Percentiles rank a stretch among this genome's conserved stretches.
Evolutionary conservation across 208 protist species (phyloP).

Genomic region (Entamoeba moshkovskii): DNA sequence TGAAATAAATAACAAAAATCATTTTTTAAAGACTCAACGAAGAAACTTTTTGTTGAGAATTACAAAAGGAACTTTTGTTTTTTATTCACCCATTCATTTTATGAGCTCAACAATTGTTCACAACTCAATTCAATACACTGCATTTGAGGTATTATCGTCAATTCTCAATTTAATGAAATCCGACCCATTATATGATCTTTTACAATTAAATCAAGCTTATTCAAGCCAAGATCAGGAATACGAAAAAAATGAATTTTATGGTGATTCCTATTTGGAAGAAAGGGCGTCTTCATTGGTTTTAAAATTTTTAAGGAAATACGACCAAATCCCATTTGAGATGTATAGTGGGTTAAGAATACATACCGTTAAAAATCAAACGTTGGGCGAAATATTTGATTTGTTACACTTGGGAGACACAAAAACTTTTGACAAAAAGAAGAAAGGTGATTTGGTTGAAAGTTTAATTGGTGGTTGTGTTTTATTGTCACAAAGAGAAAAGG

Average conservation of each 20-base stretch:
- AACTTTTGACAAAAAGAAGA: not conserved
- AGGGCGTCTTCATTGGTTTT: not conserved
- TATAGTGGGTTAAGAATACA: not conserved
- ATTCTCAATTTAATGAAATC: not conserved
- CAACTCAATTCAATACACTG: not conserved
- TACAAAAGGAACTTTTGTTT: not conserved
- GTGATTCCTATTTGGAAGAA: not conserved
- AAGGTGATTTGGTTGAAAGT: constrained; percentile 4
- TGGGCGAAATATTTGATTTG: not conserved
- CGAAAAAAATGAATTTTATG: constrained; percentile 5
- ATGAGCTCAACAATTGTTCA: not conserved
- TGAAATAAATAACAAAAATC: not conserved
- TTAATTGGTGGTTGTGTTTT: not conserved
- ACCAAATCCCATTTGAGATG: not conserved
- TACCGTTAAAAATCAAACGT: not conserved
- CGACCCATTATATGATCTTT: not conserved
- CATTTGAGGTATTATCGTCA: not conserved
- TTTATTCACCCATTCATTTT: not conserved
- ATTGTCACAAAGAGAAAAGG: not conserved
- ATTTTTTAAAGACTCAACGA: not conserved
- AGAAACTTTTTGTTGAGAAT: not conserved
- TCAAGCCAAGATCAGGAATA: not conserved
- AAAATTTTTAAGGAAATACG: not conserved
- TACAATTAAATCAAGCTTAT: not conserved
- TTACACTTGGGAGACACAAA: not conserved